A percentile compares a stretch with the other conserved stretches of the same genome.
These are phyloP conservation scores for Mortierella sp. DNA, from an alignment of 371 early-diverging fungal genomes.

Conservation along the genomic window DNA sequence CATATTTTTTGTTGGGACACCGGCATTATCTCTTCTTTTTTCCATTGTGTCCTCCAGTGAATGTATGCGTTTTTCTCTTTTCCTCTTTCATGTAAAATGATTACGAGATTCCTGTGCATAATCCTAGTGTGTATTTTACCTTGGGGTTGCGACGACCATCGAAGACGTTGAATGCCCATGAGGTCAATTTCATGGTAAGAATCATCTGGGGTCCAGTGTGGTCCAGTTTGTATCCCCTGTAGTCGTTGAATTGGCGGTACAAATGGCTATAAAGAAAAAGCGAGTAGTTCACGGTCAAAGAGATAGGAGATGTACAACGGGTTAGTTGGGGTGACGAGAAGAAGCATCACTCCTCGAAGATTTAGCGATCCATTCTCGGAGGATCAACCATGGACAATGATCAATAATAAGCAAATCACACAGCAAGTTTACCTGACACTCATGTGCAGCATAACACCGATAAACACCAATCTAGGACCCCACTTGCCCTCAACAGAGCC, in stretches of 20 bases:
- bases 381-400: background rate
- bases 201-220: constrained; percentile 95
- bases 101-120: background rate
- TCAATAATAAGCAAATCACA: background rate
- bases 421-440: constrained; percentile 70
- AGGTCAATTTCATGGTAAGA: constrained; percentile 88
- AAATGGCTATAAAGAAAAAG: constrained; percentile 66
- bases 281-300: background rate
- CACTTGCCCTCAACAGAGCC: constrained; percentile 60
- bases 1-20: background rate
- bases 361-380: no score
- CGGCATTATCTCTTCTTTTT: background rate
- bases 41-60: background rate
- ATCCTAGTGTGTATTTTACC: constrained; percentile 20
- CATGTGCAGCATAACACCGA: constrained; percentile 84
- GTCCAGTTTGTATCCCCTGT: constrained; percentile 76
- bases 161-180: constrained; percentile 88
- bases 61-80: background rate
- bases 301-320: background rate
- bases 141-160: constrained; percentile 75
- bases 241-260: constrained; percentile 67
- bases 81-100: background rate
- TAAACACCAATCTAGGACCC: constrained; percentile 80
- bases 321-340: background rate
- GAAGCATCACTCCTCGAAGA: background rate